Percentiles rank a stretch among this genome's conserved stretches.
Evolutionary conservation across 257 asterid genomes (phyloP).

Genomic region (Jasminum sambac): DNA sequence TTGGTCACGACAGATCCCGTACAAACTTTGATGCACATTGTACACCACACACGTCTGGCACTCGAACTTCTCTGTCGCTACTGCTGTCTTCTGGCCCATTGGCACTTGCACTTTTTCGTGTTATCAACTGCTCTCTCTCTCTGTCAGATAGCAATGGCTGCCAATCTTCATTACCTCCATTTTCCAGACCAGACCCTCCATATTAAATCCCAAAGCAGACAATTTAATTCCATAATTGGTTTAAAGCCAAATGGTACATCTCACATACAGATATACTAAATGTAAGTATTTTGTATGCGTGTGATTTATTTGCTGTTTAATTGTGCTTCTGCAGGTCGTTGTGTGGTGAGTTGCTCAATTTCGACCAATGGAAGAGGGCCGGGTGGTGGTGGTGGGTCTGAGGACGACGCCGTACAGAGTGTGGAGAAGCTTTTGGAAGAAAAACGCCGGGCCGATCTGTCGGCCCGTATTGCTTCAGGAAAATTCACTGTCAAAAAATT

Average conservation of each 20-base stretch:
- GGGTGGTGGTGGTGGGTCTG: slow-evolving; percentile 2
- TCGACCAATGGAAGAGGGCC: slow-evolving; percentile 51
- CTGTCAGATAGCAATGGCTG: background rate
- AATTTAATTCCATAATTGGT: background rate
- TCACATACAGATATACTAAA: background rate
- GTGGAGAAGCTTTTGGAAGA: slow-evolving; percentile 62
- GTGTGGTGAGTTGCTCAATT: slow-evolving; percentile 49
- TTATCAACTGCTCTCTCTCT: background rate
- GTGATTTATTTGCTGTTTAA: background rate
- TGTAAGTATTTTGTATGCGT: background rate
- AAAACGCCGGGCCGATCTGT: slow-evolving; percentile 76
- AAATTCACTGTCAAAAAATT: slow-evolving; percentile 71
- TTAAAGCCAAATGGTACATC: background rate
- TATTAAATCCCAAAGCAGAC: background rate
- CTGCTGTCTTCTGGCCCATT: background rate
- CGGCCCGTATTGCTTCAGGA: slow-evolving; percentile 87
- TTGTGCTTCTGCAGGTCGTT: slow-evolving; percentile 42
- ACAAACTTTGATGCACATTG: slow-evolving; percentile 16
- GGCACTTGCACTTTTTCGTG: background rate
- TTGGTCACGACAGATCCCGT: slow-evolving; percentile 14
- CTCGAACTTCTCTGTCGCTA: background rate
- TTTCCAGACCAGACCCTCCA: background rate
- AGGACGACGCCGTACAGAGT: slow-evolving; percentile 47
- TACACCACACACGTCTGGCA: background rate
- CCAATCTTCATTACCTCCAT: background rate